Percentiles rank a stretch among this genome's conserved stretches.
These are phyloP conservation scores for Geosmithia morbida DNA, from an alignment of 2,329 filamentous ascomycete species.

Conservation along the genomic window DNA sequence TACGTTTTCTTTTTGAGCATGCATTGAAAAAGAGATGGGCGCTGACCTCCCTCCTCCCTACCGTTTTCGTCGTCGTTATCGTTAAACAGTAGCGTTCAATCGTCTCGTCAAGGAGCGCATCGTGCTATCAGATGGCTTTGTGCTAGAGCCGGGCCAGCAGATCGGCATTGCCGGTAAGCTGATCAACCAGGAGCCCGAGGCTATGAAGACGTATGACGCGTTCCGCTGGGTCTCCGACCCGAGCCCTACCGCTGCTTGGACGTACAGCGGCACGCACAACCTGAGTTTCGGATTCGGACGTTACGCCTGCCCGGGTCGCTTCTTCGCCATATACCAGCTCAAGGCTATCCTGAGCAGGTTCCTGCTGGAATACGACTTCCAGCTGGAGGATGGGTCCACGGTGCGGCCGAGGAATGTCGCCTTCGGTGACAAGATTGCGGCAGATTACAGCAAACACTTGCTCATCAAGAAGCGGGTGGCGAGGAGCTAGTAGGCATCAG, in stretches of 20 bases:
- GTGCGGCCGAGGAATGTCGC: neutral
- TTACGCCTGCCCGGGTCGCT: slow-evolving; percentile 26
- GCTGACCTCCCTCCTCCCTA: too few relatives aligned
- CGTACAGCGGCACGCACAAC: slow-evolving; percentile 27
- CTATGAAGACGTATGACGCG: slow-evolving; percentile 14
- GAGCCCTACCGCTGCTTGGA: slow-evolving; percentile 13
- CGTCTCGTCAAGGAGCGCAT: slow-evolving; percentile 31
- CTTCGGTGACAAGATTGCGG: neutral
- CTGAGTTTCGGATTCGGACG: slow-evolving; percentile 23
- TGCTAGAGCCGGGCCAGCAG: slow-evolving; percentile 18
- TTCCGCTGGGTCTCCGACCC: slow-evolving; percentile 32
- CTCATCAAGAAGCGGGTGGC: neutral
- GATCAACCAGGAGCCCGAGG: slow-evolving; percentile 22
- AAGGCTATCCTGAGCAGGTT: slow-evolving; percentile 17
- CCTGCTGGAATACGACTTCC: slow-evolving; percentile 14
- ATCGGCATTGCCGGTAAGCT: neutral
- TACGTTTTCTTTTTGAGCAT: neutral
- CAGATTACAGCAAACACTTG: neutral
- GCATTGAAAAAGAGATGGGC: too few relatives aligned
- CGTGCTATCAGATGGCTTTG: slow-evolving; percentile 27
- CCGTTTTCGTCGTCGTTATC: too few relatives aligned
- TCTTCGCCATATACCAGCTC: slow-evolving; percentile 24
- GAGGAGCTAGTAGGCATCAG: neutral
- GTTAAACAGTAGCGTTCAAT: slow-evolving; percentile 26
- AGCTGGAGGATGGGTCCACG: neutral